Conservation (phyloP, 805 yeast species). For the Myxozyma geophila region DNA sequence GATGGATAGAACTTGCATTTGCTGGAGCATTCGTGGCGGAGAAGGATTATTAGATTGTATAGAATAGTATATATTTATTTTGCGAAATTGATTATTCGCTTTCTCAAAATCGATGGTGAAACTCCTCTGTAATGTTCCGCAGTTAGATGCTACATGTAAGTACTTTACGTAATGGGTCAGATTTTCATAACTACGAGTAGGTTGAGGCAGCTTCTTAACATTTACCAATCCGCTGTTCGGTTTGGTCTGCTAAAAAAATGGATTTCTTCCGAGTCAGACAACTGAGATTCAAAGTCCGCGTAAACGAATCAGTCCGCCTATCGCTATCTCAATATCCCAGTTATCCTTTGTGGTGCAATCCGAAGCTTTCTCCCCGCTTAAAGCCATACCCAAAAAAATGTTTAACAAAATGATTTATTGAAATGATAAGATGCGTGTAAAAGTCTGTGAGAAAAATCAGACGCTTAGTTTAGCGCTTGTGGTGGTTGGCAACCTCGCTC, state of each 20-base stretch:
- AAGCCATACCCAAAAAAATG: no score
- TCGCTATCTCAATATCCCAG: no score
- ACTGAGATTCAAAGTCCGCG: no score
- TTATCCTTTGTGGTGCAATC: no score
- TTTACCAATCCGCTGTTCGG: no score
- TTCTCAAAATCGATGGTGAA: not conserved
- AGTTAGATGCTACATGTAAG: not conserved
- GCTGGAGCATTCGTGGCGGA: constrained; percentile 16
- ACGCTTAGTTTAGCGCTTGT: constrained; percentile 44
- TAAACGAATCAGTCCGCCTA: no score
- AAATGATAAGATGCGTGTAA: not conserved
- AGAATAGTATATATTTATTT: constrained; percentile 2
- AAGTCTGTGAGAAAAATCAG: not conserved
- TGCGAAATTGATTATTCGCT: not conserved
- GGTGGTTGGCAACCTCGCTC: constrained; percentile 92
- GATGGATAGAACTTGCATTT: constrained; percentile 55
- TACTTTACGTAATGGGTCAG: not conserved
- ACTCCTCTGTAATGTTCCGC: no score
- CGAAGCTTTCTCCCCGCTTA: no score
- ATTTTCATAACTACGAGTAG: no score
- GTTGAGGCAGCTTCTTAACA: no score
- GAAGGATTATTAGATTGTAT: not conserved
- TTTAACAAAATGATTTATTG: not conserved
- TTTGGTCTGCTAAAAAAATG: no score
- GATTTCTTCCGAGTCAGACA: no score